These are phyloP conservation scores for Apiospora sp. DNA, from an alignment of 2,329 filamentous ascomycete species.

Conservation along the genomic window DNA sequence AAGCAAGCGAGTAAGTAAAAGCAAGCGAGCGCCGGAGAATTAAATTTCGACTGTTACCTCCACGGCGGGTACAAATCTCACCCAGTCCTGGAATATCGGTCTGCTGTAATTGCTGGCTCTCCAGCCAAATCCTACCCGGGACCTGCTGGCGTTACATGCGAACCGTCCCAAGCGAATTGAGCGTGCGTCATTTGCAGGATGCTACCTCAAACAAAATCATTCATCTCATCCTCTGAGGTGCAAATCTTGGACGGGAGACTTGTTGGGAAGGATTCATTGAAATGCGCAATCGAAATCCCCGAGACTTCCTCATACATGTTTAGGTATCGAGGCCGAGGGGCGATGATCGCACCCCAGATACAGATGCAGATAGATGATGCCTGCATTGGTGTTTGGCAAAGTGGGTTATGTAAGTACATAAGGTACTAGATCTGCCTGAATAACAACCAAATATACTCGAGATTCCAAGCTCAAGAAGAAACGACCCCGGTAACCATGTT, in stretches of 20 bases:
- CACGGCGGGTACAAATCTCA: constrained; percentile 12
- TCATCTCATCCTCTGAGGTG: constrained; percentile 12
- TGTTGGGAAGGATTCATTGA: background rate
- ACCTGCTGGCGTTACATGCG: background rate
- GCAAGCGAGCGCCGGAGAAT: constrained; percentile 19
- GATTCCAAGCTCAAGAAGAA: background rate
- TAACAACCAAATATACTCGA: background rate
- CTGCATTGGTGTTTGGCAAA: background rate
- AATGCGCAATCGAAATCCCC: background rate
- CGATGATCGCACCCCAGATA: too few relatives aligned
- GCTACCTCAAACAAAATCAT: constrained; percentile 15
- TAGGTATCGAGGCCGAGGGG: background rate
- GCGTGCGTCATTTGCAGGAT: constrained; percentile 9
- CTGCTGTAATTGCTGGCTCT: constrained; percentile 15
- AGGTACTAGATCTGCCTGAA: background rate
- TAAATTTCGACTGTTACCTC: constrained; percentile 10
- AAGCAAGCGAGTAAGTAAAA: background rate
- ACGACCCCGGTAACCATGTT: background rate
- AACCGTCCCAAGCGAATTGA: constrained; percentile 16
- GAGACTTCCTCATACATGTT: background rate
- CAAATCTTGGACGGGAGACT: background rate
- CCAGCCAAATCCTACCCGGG: constrained; percentile 10
- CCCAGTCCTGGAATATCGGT: background rate
- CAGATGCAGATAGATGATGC: too few relatives aligned
- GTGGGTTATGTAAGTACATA: background rate